A percentile compares a stretch with the other conserved stretches of the same genome.
Evolutionary conservation across 257 asterid species (phyloP).

Genomic region (Scutellaria minor): DNA sequence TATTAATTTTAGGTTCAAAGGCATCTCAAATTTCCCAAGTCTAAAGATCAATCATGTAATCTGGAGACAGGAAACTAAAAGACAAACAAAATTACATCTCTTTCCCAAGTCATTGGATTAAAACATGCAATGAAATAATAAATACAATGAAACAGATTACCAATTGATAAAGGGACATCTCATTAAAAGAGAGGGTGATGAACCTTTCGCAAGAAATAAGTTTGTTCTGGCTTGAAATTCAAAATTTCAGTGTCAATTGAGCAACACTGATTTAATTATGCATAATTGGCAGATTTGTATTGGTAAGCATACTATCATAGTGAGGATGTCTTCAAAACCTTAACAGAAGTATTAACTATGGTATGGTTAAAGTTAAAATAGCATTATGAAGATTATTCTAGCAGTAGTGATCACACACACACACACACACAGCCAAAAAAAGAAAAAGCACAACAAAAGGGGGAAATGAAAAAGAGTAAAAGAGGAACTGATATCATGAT

Average conservation of each 20-base stretch:
- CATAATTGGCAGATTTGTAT: not conserved
- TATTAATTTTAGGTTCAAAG: not conserved
- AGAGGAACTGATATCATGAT: too few species aligned
- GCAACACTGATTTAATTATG: not conserved
- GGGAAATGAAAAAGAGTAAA: too few species aligned
- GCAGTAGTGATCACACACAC: too few species aligned
- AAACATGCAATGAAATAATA: too few species aligned
- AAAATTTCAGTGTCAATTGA: not conserved
- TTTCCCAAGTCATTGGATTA: too few species aligned
- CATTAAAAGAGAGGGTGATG: too few species aligned
- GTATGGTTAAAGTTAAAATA: not conserved
- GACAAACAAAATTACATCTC: too few species aligned
- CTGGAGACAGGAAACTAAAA: too few species aligned
- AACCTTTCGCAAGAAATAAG: not conserved
- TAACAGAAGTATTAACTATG: not conserved
- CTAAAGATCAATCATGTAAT: not conserved
- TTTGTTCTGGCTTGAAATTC: not conserved
- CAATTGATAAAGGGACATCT: not conserved
- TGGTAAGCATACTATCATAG: not conserved
- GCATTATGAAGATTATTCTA: too few species aligned
- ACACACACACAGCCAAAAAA: too few species aligned
- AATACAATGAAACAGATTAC: too few species aligned
- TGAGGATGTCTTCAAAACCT: conserved; percentile 3
- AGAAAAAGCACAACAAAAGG: too few species aligned
- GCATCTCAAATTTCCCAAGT: not conserved